Percentiles rank a stretch among this genome's conserved stretches.
These are phyloP conservation scores for Albifimbria verrucaria DNA, from an alignment of 2,329 filamentous ascomycete genomes.

Conservation along the genomic window DNA sequence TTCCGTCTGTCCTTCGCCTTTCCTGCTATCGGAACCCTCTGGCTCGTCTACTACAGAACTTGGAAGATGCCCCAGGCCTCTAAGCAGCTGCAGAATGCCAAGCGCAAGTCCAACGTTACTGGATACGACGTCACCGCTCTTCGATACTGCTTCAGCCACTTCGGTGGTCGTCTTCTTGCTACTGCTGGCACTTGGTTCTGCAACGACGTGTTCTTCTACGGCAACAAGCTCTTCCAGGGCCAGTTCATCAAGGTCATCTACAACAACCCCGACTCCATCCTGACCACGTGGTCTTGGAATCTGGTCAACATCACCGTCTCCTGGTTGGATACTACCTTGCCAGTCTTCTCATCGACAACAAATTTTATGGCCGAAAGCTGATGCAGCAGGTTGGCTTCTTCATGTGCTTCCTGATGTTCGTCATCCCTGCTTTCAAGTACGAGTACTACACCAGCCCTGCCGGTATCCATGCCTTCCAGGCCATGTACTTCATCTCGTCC, in stretches of 20 bases:
- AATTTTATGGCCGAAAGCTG: constrained; percentile 91
- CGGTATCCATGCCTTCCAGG: constrained; percentile 85
- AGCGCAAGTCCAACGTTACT: constrained; percentile 83
- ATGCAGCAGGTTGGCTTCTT: constrained; percentile 96
- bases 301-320: constrained; percentile 86
- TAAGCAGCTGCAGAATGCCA: constrained; percentile 76
- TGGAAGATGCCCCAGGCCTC: constrained; percentile 91
- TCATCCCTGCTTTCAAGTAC: constrained; percentile 86
- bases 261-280: constrained; percentile 65
- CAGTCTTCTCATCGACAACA: constrained; percentile 88
- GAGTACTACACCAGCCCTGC: constrained; percentile 71
- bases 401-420: constrained; percentile 89
- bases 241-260: constrained; percentile 85
- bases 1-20: constrained; percentile 92
- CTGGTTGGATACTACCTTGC: constrained; percentile 88
- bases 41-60: constrained; percentile 93
- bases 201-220: constrained; percentile 99
- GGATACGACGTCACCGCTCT: constrained; percentile 90
- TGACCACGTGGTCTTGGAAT: constrained; percentile 90
- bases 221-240: constrained; percentile 95
- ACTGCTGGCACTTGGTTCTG: constrained; percentile 90
- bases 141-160: constrained; percentile 73
- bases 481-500: constrained; percentile 96
- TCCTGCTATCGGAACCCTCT: constrained; percentile 84
- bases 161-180: constrained; percentile 80